phyloP scores from a whole-genome alignment of 768 basidiomycete genomes.

The Mycena filopes region DNA sequence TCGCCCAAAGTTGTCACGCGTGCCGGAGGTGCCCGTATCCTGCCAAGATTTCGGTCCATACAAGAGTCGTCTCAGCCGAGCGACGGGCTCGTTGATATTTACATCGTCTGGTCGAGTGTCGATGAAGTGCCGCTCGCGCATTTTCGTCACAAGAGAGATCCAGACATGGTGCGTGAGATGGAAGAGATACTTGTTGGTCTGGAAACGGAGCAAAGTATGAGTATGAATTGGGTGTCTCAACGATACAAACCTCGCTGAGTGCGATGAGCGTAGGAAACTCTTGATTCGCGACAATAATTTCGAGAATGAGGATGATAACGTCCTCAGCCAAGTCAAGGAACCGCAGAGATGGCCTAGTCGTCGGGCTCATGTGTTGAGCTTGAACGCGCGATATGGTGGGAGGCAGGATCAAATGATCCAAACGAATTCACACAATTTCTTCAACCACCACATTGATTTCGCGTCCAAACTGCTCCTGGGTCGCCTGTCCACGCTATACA shows the following conservation, averaged over 20 bases:
- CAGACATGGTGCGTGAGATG: constrained; percentile 5
- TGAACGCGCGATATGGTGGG: too few species aligned
- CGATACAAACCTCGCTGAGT: constrained; percentile 4
- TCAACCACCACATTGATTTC: too few species aligned
- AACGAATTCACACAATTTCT: too few species aligned
- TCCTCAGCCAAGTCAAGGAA: constrained; percentile 8
- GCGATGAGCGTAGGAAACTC: too few species aligned
- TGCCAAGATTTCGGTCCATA: constrained; percentile 13
- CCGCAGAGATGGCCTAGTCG: too few species aligned
- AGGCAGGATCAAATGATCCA: too few species aligned
- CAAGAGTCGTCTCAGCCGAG: background rate
- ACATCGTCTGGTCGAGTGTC: background rate
- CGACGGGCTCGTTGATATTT: constrained; percentile 3
- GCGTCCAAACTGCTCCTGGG: too few species aligned
- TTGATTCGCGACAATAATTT: background rate
- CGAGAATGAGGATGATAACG: constrained; percentile 12
- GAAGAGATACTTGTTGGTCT: constrained; percentile 10
- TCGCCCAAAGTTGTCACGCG: background rate
- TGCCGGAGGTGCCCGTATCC: background rate
- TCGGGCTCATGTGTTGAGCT: too few species aligned
- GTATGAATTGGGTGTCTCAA: too few species aligned
- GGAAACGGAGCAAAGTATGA: background rate
- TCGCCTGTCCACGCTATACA: too few species aligned
- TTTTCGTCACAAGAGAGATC: background rate
- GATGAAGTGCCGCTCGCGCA: constrained; percentile 7